Evolutionary conservation across 1,139 yeast genomes (phyloP).

Genomic region (Blastobotrys proliferans): DNA sequence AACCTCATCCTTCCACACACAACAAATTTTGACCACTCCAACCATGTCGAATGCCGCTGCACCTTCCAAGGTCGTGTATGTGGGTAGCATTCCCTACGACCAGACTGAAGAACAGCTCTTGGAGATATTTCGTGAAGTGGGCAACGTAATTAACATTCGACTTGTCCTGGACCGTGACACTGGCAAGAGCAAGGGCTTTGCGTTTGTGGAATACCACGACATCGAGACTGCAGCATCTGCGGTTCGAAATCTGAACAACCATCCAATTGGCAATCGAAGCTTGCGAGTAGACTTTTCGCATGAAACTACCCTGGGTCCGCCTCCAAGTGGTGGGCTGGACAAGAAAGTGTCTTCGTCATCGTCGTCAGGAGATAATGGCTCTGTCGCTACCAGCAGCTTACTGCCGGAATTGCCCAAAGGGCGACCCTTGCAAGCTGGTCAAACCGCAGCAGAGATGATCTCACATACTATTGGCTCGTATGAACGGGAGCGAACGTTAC

Average conservation of each 20-base stretch:
- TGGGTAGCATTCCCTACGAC: conserved; percentile 68
- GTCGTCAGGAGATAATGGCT: not conserved
- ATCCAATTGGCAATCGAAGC: conserved; percentile 66
- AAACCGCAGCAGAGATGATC: conserved; percentile 54
- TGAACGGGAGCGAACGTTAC: conserved; percentile 50
- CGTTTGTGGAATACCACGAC: conserved; percentile 74
- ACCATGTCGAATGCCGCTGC: too few relatives aligned
- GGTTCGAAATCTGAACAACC: conserved; percentile 79
- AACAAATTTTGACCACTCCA: too few relatives aligned
- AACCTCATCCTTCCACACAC: too few relatives aligned
- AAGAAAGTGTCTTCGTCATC: not conserved
- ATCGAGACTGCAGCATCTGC: conserved; percentile 85
- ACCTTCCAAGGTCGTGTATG: conserved; percentile 43
- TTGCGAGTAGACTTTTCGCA: conserved; percentile 64
- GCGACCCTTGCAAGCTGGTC: conserved; percentile 45
- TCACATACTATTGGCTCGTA: conserved; percentile 51
- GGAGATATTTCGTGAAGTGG: conserved; percentile 75
- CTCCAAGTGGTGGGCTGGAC: conserved; percentile 1
- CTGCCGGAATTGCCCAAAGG: conserved; percentile 33
- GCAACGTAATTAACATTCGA: conserved; percentile 76
- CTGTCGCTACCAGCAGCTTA: not conserved
- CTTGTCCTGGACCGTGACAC: conserved; percentile 82
- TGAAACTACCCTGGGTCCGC: conserved; percentile 32
- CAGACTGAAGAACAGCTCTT: conserved; percentile 86
- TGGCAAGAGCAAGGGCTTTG: conserved; percentile 89